A percentile compares a stretch with the other conserved stretches of the same genome.
These are phyloP conservation scores for Tirmania nivea DNA, from an alignment of 495 filamentous ascomycete genomes.

Conservation along the genomic window DNA sequence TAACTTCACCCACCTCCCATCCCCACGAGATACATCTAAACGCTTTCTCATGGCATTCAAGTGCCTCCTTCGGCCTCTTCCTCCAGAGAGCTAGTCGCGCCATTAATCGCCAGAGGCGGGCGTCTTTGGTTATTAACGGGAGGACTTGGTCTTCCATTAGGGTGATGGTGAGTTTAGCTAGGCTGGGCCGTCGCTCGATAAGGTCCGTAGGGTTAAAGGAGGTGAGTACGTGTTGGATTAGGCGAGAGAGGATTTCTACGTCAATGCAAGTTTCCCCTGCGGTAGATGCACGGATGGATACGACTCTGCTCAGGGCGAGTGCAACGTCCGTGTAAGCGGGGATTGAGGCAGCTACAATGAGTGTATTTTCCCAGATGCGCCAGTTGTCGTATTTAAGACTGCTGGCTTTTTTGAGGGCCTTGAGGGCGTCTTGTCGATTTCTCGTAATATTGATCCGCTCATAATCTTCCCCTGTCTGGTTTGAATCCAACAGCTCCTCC, in stretches of 20 bases:
- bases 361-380: conserved; percentile 88
- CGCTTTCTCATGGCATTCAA: conserved; percentile 70
- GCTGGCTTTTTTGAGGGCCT: conserved; percentile 66
- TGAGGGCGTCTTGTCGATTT: conserved; percentile 49
- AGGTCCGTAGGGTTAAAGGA: conserved; percentile 5
- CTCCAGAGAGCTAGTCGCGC: conserved; percentile 49
- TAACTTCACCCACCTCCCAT: conserved; percentile 25
- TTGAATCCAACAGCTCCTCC: conserved; percentile 5
- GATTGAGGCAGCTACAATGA: conserved; percentile 60
- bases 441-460: conserved; percentile 21
- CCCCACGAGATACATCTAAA: conserved; percentile 48
- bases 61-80: conserved; percentile 39
- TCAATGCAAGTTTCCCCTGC: conserved; percentile 64
- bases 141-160: conserved; percentile 49
- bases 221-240: conserved; percentile 46
- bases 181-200: conserved; percentile 12
- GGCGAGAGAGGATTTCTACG: conserved; percentile 39
- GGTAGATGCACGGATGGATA: conserved; percentile 46
- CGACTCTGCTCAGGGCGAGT: conserved; percentile 44
- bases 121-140: conserved; percentile 63
- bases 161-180: conserved; percentile 36
- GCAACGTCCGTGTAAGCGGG: conserved; percentile 54
- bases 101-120: conserved; percentile 52
- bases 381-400: conserved; percentile 58
- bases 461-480: conserved; percentile 12